Conservation (phyloP, 257 asterid species). For the Jaltomata sinuosa region DNA sequence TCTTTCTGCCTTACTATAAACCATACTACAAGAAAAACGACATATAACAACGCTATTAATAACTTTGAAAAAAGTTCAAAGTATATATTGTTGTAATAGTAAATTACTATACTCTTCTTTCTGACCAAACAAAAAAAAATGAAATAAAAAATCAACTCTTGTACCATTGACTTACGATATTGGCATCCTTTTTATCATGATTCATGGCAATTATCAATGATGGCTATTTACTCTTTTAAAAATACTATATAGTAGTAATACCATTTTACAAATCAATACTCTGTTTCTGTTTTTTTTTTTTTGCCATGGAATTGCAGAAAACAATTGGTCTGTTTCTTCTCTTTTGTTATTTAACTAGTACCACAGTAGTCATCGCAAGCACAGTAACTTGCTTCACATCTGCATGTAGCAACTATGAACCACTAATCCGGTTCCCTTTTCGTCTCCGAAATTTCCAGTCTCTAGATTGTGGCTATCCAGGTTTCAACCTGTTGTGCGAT, state of each 20-base stretch:
- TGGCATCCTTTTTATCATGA: not conserved
- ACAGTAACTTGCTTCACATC: conserved; percentile 20
- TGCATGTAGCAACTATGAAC: conserved; percentile 21
- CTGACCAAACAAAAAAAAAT: not conserved
- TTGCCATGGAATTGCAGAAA: not conserved
- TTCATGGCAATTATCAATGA: not conserved
- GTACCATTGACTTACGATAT: not conserved
- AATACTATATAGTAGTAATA: not conserved
- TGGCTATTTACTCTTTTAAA: not conserved
- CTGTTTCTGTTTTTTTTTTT: not conserved
- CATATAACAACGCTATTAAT: not conserved
- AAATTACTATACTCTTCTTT: not conserved
- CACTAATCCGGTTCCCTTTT: conserved; percentile 51
- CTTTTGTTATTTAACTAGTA: not conserved
- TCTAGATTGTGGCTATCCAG: conserved; percentile 41
- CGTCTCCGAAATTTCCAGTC: conserved; percentile 25
- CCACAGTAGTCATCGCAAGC: conserved; percentile 2
- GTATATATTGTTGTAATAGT: not conserved
- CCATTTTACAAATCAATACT: not conserved
- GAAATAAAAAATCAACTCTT: not conserved
- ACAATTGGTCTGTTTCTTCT: conserved; percentile 5
- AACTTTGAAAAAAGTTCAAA: not conserved
- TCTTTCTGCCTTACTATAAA: not conserved
- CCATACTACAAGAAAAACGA: not conserved
- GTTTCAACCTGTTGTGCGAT: conserved; percentile 41